Conservation (phyloP, 495 filamentous ascomycete genomes). For the Gamarada debralockiae region DNA sequence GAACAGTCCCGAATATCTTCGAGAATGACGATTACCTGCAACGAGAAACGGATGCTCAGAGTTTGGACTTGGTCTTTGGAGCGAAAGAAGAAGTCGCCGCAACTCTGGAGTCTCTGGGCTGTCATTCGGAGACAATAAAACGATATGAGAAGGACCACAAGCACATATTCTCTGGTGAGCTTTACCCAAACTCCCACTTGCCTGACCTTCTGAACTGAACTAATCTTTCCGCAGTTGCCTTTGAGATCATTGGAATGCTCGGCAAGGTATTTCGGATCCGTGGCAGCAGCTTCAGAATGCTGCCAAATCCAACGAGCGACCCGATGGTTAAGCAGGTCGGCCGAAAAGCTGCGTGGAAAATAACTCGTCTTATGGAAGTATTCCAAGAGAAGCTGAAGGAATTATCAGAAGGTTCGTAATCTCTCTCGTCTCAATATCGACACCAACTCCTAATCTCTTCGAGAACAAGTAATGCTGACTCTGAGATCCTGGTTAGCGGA, state of each 20-base stretch:
- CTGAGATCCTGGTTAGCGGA: not conserved
- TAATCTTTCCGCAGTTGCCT: conserved; percentile 32
- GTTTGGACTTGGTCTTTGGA: conserved; percentile 35
- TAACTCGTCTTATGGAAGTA: conserved; percentile 23
- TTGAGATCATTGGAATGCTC: conserved; percentile 50
- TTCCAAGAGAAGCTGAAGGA: conserved; percentile 20
- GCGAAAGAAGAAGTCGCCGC: conserved; percentile 35
- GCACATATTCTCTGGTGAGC: conserved; percentile 46
- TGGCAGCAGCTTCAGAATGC: conserved; percentile 37
- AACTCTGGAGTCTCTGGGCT: conserved; percentile 42
- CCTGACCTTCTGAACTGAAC: conserved; percentile 14
- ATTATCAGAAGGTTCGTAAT: not conserved
- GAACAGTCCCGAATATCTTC: conserved; percentile 42
- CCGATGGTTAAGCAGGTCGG: conserved; percentile 39
- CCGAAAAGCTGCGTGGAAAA: conserved; percentile 22
- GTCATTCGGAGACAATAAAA: conserved; percentile 37
- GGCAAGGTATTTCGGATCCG: conserved; percentile 39
- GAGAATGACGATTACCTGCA: conserved; percentile 21
- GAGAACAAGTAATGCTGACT: no score
- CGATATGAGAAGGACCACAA: conserved; percentile 32
- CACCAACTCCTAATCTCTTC: no score
- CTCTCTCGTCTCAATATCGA: not conserved
- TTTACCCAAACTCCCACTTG: not conserved
- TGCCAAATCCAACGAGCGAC: conserved; percentile 46
- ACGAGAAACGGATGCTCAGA: conserved; percentile 25